Evolutionary conservation across 306 rosid species (phyloP), one percentile per base, ranked within the genome.

Genomic region (Prunus persica): DNA sequence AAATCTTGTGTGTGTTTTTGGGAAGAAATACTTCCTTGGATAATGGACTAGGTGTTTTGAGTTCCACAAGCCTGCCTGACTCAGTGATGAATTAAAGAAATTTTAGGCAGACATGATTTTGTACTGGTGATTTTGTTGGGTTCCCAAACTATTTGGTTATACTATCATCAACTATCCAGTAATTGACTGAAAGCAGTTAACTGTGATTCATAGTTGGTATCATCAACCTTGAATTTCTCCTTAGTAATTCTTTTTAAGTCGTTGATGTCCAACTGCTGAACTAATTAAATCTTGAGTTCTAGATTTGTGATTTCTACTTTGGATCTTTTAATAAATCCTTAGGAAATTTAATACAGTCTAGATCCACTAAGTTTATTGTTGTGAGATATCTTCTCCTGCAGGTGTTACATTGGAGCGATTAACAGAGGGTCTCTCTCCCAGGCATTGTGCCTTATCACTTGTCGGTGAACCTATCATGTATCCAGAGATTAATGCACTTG

Each of bases 381-480:
- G 62, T 47, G 41, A 66, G 34, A 61, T 11, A 27, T 78, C 55
- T 71, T 73, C 83, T 72, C 66, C 65, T 78, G 72, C 75, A 95
- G 98, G 99, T 47, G 99, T 95, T 76, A 88, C 93, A 69, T 77
- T 78, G 90, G 99, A 95, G 84, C 88, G 96, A 62, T 87, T 95
- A 80, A 85, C 68, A 58, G 97, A 95, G 85, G 99, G 99, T 77
- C 87, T 95, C 56, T 80, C 91, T 62, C 99, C 99, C 28, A 86
- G 90, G 69, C 99, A 95, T 86, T 95, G 99, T 87, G 99, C 99
- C 72, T 81, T 95, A 72, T 95, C 99, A 28, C 97, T 95, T 86
- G 99, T 95, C 80, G 99, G 99, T 55, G 99, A 95, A 82, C 99
- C 97, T 24, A 95, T 95, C 47, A 95, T 95, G 97, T 95, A 95